Base-by-base conservation (phyloP, 805 yeast species). In the Torulaspora indica region DNA sequence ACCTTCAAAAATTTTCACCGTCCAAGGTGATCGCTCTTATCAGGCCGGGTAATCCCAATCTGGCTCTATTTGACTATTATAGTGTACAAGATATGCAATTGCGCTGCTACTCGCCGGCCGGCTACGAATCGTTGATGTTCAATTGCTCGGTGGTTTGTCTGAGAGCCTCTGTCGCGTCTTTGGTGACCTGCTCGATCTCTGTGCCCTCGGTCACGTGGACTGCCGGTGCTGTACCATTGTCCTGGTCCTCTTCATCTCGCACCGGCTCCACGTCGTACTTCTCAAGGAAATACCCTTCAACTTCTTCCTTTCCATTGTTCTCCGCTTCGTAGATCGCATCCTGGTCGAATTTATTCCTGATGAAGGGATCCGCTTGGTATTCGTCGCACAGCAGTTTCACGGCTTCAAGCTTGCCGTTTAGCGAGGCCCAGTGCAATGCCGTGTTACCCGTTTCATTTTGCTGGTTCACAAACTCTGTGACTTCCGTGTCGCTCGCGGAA, bases 341-440 rank as follows among this genome's bases (percentile, higher is more conserved):
- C 59, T 88, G 95, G 22, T 79, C 85, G 39, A 81, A 77, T 8
- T 68, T 58, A 67, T 93, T 93, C 64, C 82, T 84, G 29, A 77
- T 58, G 56, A 85, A 85, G 6, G 95, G 90, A 62, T 91, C 96
- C 1, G 89, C 95, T 4, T 76, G 75, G 54, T 77, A 85, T 45
- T 78, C 74, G 15, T 85, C 91, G 63, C 91, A 81, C 35, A 93
- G 69, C 9, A 77, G 56, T 61, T 83, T 67, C 15, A 87, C 91
- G 7, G 82, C 70, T 2, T 76, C 81, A 45, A 87, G 64, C 56
- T 89, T 89, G 1, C 97, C 98, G 57, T 86, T 89, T 52, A 80
- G 76, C 0, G 95, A 76, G 0, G 98, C 97, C 99, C 99, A 93
- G 63, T 93, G 98, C 51, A 93, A 72, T 1, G 98, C 85, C 0